Evolutionary conservation across 2,329 filamentous ascomycete species (phyloP).

Genomic region (Niveomyces coronatus): DNA sequence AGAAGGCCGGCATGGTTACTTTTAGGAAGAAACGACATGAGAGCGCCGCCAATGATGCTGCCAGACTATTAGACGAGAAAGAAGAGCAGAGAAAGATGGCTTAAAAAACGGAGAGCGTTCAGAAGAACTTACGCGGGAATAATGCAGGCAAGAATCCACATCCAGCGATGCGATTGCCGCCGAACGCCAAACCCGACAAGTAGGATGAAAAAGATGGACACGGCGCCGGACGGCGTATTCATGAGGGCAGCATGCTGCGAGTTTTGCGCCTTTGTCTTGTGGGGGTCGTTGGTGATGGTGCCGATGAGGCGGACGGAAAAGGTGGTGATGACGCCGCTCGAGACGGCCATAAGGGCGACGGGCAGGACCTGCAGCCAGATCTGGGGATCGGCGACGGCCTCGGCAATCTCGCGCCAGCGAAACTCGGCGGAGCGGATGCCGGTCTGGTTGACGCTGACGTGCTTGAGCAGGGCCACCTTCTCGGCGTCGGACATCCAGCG

Average conservation of each 20-base stretch:
- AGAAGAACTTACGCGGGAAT: constrained; percentile 26
- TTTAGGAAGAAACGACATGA: constrained; percentile 43
- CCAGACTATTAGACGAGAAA: background rate
- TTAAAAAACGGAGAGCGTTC: background rate
- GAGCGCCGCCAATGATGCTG: constrained; percentile 33
- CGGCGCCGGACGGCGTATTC: constrained; percentile 8
- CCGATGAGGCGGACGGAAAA: constrained; percentile 8
- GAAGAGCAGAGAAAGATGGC: too few species aligned
- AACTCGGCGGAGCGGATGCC: constrained; percentile 6
- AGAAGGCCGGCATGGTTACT: constrained; percentile 35
- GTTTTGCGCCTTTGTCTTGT: constrained; percentile 3
- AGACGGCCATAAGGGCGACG: constrained; percentile 16
- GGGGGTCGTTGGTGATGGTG: constrained; percentile 5
- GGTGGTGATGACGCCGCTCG: constrained; percentile 17
- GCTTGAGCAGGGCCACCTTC: constrained; percentile 13
- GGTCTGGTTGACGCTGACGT: constrained; percentile 10
- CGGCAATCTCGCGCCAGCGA: constrained; percentile 11
- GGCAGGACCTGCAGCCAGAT: constrained; percentile 8
- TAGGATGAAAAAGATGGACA: constrained; percentile 14
- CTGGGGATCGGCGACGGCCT: constrained; percentile 17
- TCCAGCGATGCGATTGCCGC: constrained; percentile 26
- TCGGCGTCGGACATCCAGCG: constrained; percentile 24
- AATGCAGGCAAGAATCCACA: constrained; percentile 29
- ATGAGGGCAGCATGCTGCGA: constrained; percentile 8
- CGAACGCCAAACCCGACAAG: constrained; percentile 29